Conservation (phyloP, 169 alveolate species). For the Plasmodium vivax region DNA sequence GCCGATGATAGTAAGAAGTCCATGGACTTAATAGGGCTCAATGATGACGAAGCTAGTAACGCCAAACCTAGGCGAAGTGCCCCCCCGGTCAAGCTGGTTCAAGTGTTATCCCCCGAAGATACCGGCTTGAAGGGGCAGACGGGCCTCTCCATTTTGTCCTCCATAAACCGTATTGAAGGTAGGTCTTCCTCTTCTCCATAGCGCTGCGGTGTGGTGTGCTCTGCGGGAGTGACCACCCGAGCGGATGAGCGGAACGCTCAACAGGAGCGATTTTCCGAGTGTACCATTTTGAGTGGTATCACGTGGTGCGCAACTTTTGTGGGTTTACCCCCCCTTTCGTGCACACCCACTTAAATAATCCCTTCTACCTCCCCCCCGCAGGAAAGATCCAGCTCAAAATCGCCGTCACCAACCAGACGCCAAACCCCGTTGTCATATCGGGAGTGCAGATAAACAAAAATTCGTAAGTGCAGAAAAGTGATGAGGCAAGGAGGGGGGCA, state of each 20-base stretch:
- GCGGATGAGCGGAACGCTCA: not conserved
- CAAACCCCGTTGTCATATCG: conserved; percentile 23
- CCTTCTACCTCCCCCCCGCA: not conserved
- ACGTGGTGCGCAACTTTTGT: not conserved
- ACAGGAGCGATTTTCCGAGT: not conserved
- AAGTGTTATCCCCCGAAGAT: conserved; percentile 44
- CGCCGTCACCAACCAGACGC: conserved; percentile 41
- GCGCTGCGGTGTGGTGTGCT: not conserved
- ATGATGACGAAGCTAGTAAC: conserved; percentile 20
- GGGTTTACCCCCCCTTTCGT: not conserved
- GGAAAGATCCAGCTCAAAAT: conserved; percentile 60
- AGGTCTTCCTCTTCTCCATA: not conserved
- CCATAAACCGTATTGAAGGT: conserved; percentile 67
- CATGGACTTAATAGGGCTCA: conserved; percentile 45
- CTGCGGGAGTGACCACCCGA: not conserved
- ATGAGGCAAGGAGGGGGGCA: not conserved
- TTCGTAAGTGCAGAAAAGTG: conserved; percentile 6
- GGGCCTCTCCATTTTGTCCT: conserved; percentile 42
- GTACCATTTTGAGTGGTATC: not conserved
- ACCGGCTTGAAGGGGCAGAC: conserved; percentile 62
- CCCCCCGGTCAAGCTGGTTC: conserved; percentile 67
- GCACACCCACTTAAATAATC: no score
- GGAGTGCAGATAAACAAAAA: conserved; percentile 75
- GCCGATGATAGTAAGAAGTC: conserved; percentile 60
- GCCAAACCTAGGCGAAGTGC: conserved; percentile 18